Conservation (phyloP, 805 yeast species). For the Candida golubevii region DNA sequence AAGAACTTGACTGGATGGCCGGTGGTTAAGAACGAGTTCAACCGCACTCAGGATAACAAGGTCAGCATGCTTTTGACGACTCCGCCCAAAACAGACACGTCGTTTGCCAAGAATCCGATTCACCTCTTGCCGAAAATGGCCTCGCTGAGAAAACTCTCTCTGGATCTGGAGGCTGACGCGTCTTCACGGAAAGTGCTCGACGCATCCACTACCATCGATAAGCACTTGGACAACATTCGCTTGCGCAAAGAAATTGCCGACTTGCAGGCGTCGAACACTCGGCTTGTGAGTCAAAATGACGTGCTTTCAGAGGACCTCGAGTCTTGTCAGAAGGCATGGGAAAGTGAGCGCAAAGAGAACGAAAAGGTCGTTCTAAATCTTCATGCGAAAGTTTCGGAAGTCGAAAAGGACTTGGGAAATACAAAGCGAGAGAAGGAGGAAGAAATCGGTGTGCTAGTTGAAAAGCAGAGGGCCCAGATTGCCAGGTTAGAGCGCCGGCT, state of each 20-base stretch:
- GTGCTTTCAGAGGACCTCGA: background rate
- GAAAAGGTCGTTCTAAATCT: background rate
- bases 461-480: background rate
- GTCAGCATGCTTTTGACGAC: constrained; percentile 13
- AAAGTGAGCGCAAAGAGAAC: background rate
- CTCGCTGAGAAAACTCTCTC: constrained; percentile 3
- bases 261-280: background rate
- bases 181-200: constrained; percentile 23
- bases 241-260: constrained; percentile 30
- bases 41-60: constrained; percentile 3
- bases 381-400: background rate
- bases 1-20: constrained; percentile 49
- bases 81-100: background rate
- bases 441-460: background rate
- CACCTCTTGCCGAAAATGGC: constrained; percentile 17
- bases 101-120: constrained; percentile 20
- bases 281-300: constrained; percentile 1
- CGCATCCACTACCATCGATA: constrained; percentile 37
- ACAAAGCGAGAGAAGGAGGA: background rate
- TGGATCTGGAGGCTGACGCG: background rate
- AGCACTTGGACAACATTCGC: constrained; percentile 39
- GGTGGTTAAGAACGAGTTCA: constrained; percentile 14
- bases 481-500: background rate
- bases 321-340: background rate
- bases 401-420: background rate